Evolutionary conservation across 345 rosid genomes (phyloP).

Genomic region (Rubroshorea leprosula): DNA sequence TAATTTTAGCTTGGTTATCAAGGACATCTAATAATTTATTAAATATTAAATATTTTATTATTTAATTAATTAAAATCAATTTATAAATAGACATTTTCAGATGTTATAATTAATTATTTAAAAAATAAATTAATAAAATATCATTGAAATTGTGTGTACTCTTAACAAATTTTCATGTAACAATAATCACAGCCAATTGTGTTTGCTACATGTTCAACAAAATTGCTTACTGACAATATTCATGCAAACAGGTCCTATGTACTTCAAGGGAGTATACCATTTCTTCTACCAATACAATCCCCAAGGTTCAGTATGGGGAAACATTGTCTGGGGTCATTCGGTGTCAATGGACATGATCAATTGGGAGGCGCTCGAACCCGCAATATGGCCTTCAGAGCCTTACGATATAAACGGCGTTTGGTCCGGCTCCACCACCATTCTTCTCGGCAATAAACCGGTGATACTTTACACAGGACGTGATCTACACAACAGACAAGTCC

Average conservation of each 20-base stretch:
- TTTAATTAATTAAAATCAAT: too few relatives aligned
- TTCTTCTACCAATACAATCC: constrained; percentile 89
- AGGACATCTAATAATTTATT: too few relatives aligned
- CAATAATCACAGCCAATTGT: too few relatives aligned
- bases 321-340: constrained; percentile 92
- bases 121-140: too few relatives aligned
- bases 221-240: too few relatives aligned
- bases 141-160: too few relatives aligned
- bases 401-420: constrained; percentile 75
- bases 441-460: constrained; percentile 47
- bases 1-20: too few relatives aligned
- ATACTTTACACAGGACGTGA: constrained; percentile 73
- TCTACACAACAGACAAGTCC: constrained; percentile 37
- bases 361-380: constrained; percentile 66
- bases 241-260: constrained; percentile 49
- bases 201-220: too few relatives aligned
- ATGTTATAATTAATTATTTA: too few relatives aligned
- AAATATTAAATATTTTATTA: too few relatives aligned
- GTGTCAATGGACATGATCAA: constrained; percentile 73
- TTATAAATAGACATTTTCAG: too few relatives aligned
- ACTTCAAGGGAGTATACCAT: constrained; percentile 71
- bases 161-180: too few relatives aligned
- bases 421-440: constrained; percentile 86
- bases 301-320: constrained; percentile 81
- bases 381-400: constrained; percentile 54